These are phyloP conservation scores for Hibiscus mutabilis DNA, from an alignment of 345 rosid species.

Conservation along the genomic window DNA sequence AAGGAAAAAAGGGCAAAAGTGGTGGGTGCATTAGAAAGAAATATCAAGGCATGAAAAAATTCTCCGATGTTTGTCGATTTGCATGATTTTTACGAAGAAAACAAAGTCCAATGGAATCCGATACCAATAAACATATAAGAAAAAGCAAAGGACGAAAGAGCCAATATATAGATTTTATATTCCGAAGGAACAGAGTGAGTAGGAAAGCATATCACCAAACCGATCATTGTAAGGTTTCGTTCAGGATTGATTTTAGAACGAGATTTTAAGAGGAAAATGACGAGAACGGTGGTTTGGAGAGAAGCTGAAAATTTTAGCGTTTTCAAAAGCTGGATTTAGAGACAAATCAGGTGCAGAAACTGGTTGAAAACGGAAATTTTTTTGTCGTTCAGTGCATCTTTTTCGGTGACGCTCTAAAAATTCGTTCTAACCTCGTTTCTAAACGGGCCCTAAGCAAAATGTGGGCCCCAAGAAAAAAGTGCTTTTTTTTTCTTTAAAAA, in stretches of 20 bases:
- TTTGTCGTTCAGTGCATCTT: no score
- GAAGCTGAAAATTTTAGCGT: no score
- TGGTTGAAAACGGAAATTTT: no score
- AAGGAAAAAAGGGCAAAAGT: background rate
- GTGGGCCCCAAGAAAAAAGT: no score
- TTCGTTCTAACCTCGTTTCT: no score
- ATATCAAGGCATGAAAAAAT: background rate
- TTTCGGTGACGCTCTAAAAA: no score
- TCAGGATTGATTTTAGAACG: no score
- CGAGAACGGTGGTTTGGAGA: no score
- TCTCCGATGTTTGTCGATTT: background rate
- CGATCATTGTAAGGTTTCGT: background rate
- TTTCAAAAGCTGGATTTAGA: background rate
- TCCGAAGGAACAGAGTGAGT: background rate
- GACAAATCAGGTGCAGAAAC: no score
- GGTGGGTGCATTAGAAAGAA: background rate
- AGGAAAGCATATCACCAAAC: background rate
- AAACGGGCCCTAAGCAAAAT: no score
- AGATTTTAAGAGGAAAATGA: no score
- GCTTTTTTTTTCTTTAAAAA: no score
- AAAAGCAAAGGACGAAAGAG: slow-evolving; percentile 12
- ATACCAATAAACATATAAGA: slow-evolving; percentile 11
- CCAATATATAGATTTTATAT: slow-evolving; percentile 1
- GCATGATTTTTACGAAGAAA: background rate
- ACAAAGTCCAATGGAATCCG: slow-evolving; percentile 11